Evolutionary conservation across 306 rosid genomes (phyloP).

Genomic region (Pterocarpus santalinus): DNA sequence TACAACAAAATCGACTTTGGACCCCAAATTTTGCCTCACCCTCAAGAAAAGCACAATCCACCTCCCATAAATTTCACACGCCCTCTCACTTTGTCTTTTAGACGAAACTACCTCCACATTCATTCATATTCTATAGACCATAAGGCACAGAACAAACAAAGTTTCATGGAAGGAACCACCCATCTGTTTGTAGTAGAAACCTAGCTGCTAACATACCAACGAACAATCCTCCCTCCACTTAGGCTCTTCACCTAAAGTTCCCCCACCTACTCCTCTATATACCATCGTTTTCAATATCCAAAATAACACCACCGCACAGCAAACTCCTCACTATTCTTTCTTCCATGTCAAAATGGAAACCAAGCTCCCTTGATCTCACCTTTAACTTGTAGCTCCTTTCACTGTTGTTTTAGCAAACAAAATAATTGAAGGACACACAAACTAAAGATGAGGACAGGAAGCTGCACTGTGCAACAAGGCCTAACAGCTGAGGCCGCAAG

Average conservation of each 20-base stretch:
- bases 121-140: conserved; percentile 34
- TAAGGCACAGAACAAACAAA: conserved; percentile 8
- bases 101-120: conserved; percentile 46
- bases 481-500: conserved; percentile 78
- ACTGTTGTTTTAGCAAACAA: background rate
- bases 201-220: conserved; percentile 31
- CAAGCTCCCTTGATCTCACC: conserved; percentile 5
- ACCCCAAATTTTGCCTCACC: conserved; percentile 88
- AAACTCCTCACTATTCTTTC: background rate
- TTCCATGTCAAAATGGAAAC: background rate
- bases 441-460: conserved; percentile 82
- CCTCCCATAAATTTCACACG: conserved; percentile 64
- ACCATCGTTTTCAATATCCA: conserved; percentile 41
- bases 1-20: conserved; percentile 86
- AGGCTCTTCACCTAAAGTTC: conserved; percentile 24
- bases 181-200: conserved; percentile 38
- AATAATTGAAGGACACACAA: no score
- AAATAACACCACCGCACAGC: conserved; percentile 20
- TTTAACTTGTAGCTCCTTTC: background rate
- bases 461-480: conserved; percentile 82
- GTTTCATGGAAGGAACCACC: conserved; percentile 13
- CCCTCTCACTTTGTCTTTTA: conserved; percentile 42
- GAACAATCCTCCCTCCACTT: background rate
- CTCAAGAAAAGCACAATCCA: conserved; percentile 89
- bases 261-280: background rate